Percentiles rank a stretch among this genome's conserved stretches.
These are phyloP conservation scores for Dothistroma pini DNA, from an alignment of 2,329 filamentous ascomycete species.

Conservation along the genomic window DNA sequence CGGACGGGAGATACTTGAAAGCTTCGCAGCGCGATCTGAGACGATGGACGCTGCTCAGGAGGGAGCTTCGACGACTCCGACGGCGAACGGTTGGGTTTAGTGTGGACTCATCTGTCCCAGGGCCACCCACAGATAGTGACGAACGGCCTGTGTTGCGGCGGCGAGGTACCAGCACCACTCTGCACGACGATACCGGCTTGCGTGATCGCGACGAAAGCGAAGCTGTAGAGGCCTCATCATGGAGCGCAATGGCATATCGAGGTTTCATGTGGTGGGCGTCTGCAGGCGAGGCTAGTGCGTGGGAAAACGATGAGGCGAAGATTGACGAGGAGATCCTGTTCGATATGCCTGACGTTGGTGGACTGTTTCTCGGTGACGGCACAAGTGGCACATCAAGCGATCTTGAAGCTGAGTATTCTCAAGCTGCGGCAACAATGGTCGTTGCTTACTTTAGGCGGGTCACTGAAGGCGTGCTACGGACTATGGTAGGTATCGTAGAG, in stretches of 20 bases:
- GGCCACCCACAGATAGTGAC: slow-evolving; percentile 8
- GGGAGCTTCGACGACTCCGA: slow-evolving; percentile 20
- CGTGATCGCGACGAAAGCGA: slow-evolving; percentile 27
- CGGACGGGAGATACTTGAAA: slow-evolving; percentile 66
- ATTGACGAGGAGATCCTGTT: slow-evolving; percentile 45
- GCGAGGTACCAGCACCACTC: slow-evolving; percentile 20
- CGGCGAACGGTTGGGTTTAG: slow-evolving; percentile 37
- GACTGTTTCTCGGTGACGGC: slow-evolving; percentile 13
- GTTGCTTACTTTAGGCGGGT: slow-evolving; percentile 80
- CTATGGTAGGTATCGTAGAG: slow-evolving; percentile 60
- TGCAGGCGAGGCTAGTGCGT: slow-evolving; percentile 66
- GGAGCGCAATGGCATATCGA: slow-evolving; percentile 72
- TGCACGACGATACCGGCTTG: slow-evolving; percentile 15
- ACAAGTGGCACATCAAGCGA: slow-evolving; percentile 9
- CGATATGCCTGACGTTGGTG: slow-evolving; percentile 37
- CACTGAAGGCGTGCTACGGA: slow-evolving; percentile 62
- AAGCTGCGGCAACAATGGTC: slow-evolving; percentile 60
- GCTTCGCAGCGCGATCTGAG: slow-evolving; percentile 88
- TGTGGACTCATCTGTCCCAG: slow-evolving; percentile 21
- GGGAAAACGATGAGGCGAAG: slow-evolving; percentile 53
- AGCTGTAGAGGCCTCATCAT: slow-evolving; percentile 55
- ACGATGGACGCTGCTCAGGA: slow-evolving; percentile 67
- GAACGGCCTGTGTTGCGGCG: slow-evolving; percentile 21
- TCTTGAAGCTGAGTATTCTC: slow-evolving; percentile 16
- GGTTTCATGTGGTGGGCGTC: slow-evolving; percentile 91